Conservation (phyloP, 768 basidiomycete genomes). For the Candolleomyces eurysporus region DNA sequence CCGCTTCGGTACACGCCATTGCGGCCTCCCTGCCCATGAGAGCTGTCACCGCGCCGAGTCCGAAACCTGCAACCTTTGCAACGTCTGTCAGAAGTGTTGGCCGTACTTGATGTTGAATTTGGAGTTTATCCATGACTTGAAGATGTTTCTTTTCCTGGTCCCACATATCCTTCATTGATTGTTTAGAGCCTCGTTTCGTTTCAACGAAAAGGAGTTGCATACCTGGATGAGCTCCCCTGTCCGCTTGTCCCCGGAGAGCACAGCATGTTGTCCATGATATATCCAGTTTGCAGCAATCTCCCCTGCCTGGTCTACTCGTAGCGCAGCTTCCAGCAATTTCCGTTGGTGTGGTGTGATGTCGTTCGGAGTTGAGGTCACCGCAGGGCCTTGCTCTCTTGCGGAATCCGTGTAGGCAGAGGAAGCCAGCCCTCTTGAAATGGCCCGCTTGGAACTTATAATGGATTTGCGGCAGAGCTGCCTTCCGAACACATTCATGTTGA, state of each 20-base stretch:
- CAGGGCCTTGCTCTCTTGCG: slow-evolving; percentile 30
- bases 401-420: slow-evolving; percentile 52
- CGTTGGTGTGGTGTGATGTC: slow-evolving; percentile 50
- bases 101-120: slow-evolving; percentile 77
- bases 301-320: slow-evolving; percentile 94
- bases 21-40: slow-evolving; percentile 90
- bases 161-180: slow-evolving; percentile 83
- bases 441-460: not conserved
- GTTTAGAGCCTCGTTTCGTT: not conserved
- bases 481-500: not conserved
- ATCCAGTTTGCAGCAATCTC: slow-evolving; percentile 97
- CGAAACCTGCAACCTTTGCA: slow-evolving; percentile 85
- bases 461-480: not conserved
- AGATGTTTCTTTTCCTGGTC: slow-evolving; percentile 93
- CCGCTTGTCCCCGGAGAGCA: slow-evolving; percentile 59
- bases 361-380: slow-evolving; percentile 53
- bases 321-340: slow-evolving; percentile 54
- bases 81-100: slow-evolving; percentile 83
- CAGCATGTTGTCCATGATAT: slow-evolving; percentile 81
- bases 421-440: slow-evolving; percentile 19
- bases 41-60: slow-evolving; percentile 81
- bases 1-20: slow-evolving; percentile 98
- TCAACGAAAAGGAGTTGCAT: slow-evolving; percentile 18
- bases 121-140: slow-evolving; percentile 79
- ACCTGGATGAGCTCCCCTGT: slow-evolving; percentile 75